Percentiles rank a stretch among this genome's conserved stretches.
Evolutionary conservation across 768 basidiomycete genomes (phyloP).

Genomic region (Hemileccinum impolitum): DNA sequence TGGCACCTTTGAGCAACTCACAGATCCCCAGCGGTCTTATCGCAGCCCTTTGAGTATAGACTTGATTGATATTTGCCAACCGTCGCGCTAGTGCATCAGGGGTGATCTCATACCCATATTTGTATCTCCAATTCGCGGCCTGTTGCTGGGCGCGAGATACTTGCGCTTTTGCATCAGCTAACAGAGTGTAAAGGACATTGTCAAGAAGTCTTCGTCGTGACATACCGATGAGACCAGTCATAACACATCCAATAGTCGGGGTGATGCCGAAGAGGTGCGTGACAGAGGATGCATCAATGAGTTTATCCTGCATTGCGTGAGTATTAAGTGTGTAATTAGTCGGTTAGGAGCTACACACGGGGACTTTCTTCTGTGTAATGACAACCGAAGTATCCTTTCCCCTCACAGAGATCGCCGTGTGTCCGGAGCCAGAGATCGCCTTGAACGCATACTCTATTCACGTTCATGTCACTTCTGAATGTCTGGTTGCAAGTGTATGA

Average conservation of each 20-base stretch:
- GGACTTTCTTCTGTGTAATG: constrained; percentile 98
- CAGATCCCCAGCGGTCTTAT: constrained; percentile 97
- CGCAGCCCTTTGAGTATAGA: constrained; percentile 94
- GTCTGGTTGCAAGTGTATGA: not conserved
- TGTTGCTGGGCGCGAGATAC: constrained; percentile 82
- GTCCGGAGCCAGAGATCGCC: constrained; percentile 95
- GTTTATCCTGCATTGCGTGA: constrained; percentile 72
- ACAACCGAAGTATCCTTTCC: constrained; percentile 95
- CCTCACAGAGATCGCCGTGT: constrained; percentile 88
- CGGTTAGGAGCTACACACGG: constrained; percentile 52
- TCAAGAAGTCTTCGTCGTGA: not conserved
- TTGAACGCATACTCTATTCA: constrained; percentile 96
- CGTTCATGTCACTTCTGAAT: constrained; percentile 7
- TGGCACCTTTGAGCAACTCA: constrained; percentile 36
- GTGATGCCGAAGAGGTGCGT: constrained; percentile 97
- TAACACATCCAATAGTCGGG: constrained; percentile 93
- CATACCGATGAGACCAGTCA: constrained; percentile 95
- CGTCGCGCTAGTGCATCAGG: constrained; percentile 93
- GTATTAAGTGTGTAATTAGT: not conserved
- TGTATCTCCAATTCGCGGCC: constrained; percentile 91
- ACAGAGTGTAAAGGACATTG: constrained; percentile 1
- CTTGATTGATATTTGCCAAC: constrained; percentile 97
- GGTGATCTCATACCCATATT: constrained; percentile 97
- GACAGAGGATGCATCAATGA: constrained; percentile 89
- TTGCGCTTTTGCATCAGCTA: constrained; percentile 92